Base-by-base conservation (phyloP, 441 rosid genomes). In the Corymbia calophylla region DNA sequence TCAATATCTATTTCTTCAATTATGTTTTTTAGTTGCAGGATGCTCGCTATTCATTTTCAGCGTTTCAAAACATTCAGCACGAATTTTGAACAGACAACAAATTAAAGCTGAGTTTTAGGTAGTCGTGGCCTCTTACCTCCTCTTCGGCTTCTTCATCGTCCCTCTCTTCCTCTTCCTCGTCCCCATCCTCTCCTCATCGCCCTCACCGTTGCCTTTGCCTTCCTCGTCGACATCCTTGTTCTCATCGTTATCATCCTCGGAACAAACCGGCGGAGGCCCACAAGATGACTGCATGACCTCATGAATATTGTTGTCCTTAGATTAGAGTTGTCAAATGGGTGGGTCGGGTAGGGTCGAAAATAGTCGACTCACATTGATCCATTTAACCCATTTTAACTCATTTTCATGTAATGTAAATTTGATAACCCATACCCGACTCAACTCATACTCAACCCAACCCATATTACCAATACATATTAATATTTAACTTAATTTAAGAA, bases 211-310 rank as follows among this genome's bases (percentile, higher is more conserved):
- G 16, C n/a, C n/a, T 60, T 60, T 5, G 29, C 15, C 15, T 11
- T 58, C n/a, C 64, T 11, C 0, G 3, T 1, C 1, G 7, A 60
- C 31, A 27, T 60, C 15, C 0, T 27, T 5, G 16, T 25, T 27
- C 66, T 25, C 66, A 60, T 60, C 3, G 3, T 60, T 60, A 11
- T 60, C 7, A 3, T 13, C 15, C 66, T 10, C 7, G 0, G 17
- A 60, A 12, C 16, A 27, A 27, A 27, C 4, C 0, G 1, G 17
- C 16, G 7, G 13, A 60, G 66, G 6, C 7, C 7, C 13, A n/a
- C 7, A 4, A 27, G 66, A 60, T 12, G 31, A 60, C 9, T 58
- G 64, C 64, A 58, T 2, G 4, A 2, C 31, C 68, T 27, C 12
- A 9, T 23, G 5, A 9, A 21, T 21, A 10, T 53, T 23, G 17